Conservation (phyloP, 176 grass and related monocot genomes). For the Juncus inflexus region DNA sequence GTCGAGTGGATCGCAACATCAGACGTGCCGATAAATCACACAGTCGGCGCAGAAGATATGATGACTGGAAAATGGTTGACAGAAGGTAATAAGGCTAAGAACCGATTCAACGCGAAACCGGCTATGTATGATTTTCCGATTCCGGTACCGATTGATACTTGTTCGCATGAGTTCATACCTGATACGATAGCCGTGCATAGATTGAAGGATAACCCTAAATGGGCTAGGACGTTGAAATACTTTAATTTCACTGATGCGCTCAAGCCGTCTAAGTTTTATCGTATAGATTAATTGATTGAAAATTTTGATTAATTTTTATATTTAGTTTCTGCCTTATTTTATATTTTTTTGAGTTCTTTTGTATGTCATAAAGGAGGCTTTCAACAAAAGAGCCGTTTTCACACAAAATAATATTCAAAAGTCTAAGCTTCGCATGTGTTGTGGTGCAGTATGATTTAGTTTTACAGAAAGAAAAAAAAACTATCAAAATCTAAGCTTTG, state of each 20-base stretch:
- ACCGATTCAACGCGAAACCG: slow-evolving; percentile 17
- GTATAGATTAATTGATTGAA: slow-evolving; percentile 25
- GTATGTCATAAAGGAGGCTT: no score
- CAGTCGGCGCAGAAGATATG: slow-evolving; percentile 18
- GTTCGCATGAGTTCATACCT: slow-evolving; percentile 24
- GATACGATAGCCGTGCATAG: slow-evolving; percentile 29
- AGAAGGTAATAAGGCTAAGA: slow-evolving; percentile 12
- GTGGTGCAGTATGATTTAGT: no score
- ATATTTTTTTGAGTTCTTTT: neutral
- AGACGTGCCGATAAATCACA: slow-evolving; percentile 2
- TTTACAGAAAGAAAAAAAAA: no score
- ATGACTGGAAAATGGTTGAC: slow-evolving; percentile 15
- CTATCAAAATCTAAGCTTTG: no score
- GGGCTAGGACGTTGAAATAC: slow-evolving; percentile 23
- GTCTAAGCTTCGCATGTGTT: no score
- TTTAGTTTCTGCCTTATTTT: neutral
- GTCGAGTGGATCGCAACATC: slow-evolving; percentile 30
- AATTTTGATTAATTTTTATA: neutral
- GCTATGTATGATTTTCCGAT: slow-evolving; percentile 26
- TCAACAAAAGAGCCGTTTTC: no score
- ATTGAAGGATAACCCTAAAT: slow-evolving; percentile 24
- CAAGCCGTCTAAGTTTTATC: slow-evolving; percentile 29
- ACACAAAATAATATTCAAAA: no score
- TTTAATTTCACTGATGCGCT: slow-evolving; percentile 33
- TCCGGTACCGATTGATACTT: slow-evolving; percentile 8